Evolutionary conservation across 495 filamentous ascomycete genomes (phyloP).

Genomic region (Penicillium argentinense): DNA sequence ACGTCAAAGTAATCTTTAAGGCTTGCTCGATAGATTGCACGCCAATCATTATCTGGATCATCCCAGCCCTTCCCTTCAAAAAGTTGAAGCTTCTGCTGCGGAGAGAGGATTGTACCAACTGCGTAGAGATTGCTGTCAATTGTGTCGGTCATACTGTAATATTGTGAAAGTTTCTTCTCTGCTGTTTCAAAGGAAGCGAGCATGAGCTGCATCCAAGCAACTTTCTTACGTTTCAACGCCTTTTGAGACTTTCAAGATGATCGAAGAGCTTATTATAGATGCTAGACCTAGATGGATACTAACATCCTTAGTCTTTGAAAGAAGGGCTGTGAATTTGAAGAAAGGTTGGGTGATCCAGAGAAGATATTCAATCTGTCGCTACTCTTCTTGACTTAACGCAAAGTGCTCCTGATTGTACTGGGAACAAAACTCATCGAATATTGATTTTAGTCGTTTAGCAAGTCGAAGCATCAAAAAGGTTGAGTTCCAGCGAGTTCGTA

Average conservation of each 20-base stretch:
- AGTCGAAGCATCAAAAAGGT: constrained; percentile 23
- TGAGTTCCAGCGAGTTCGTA: too few relatives aligned
- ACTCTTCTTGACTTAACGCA: constrained; percentile 12
- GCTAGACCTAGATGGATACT: constrained; percentile 15
- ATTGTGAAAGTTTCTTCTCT: constrained; percentile 14
- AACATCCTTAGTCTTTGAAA: constrained; percentile 16
- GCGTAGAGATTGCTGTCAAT: constrained; percentile 13
- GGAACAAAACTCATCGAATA: constrained; percentile 13
- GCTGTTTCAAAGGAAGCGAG: constrained; percentile 2
- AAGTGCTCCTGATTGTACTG: constrained; percentile 10
- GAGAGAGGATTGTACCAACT: constrained; percentile 22
- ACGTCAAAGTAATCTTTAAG: background rate
- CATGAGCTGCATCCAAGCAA: constrained; percentile 14
- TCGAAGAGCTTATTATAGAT: constrained; percentile 21
- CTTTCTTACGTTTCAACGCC: constrained; percentile 4
- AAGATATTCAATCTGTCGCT: constrained; percentile 23
- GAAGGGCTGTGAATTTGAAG: constrained; percentile 7
- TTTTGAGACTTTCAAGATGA: constrained; percentile 1
- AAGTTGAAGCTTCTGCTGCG: constrained; percentile 22
- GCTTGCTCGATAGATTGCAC: background rate
- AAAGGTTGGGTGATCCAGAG: too few relatives aligned
- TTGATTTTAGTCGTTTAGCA: constrained; percentile 9
- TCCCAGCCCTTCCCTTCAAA: constrained; percentile 17
- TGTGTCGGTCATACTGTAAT: constrained; percentile 16
- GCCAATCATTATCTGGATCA: constrained; percentile 1